Base-by-base conservation (phyloP, 2,329 filamentous ascomycete genomes). In the Neurospora sp. region DNA sequence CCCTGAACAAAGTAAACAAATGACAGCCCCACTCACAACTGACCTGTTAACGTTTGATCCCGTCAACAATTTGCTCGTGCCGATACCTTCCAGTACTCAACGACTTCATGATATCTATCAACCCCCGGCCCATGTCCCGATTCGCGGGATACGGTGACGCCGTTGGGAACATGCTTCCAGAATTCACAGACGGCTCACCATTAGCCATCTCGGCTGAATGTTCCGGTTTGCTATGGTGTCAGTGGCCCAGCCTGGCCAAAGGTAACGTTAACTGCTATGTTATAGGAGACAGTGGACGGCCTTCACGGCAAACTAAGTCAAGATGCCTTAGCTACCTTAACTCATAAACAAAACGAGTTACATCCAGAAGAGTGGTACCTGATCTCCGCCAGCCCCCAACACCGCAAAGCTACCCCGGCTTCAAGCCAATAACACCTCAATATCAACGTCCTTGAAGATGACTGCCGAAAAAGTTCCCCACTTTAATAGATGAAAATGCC, bases 151-250 rank as follows among this genome's bases (percentile, higher is more conserved):
- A 62, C 52, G 13, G 52, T 62, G 23, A 36, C 28, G 52, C 52
- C 52, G 23, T 36, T 62, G 52, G n/a, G 33, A 33, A 36, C 52
- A 10, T n/a, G 23, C 23, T 33, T 52, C 19, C 43, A 52, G 43
- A 3, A 52, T 2, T 52, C 40, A 68, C 9, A 36, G 42, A 66
- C 70, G 38, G 17, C 0, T 66, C 68, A 67, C 46, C 46, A 74
- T 75, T 75, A 75, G 72, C 74, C 74, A 73, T 38, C 46, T 69
- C 74, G 74, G 74, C 73, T 75, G 73, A 75, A 75, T 75, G 40
- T 39, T 66, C 13, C 28, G 13, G 17, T 46, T 67, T 70, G 40
- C 19, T 33, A 67, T 38, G 36, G 19, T 43, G 11, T 67, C 52
- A 66, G 40, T 69, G 66, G 58, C 66, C 66, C 19, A n/a, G 42